phyloP scores from a whole-genome alignment of 2,329 filamentous ascomycete genomes.

The Grosmannia penicillata region DNA sequence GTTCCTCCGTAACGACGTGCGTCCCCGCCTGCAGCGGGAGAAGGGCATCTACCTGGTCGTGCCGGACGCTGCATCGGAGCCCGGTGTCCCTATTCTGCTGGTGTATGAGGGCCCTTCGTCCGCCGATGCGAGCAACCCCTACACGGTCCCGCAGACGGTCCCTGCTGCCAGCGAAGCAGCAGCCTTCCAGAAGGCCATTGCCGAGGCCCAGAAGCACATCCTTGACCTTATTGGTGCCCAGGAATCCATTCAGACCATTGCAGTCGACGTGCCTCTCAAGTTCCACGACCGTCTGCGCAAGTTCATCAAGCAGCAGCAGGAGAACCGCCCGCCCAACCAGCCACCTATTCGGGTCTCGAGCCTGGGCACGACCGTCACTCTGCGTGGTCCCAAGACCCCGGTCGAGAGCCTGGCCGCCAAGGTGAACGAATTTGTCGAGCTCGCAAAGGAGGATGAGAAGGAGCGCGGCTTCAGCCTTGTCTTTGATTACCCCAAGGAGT shows the following conservation, averaged over 20 bases:
- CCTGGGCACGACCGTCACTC: slow-evolving; percentile 46
- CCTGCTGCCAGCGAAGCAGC: slow-evolving; percentile 34
- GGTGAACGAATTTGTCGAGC: slow-evolving; percentile 64
- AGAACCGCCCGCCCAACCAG: slow-evolving; percentile 37
- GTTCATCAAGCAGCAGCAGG: slow-evolving; percentile 52
- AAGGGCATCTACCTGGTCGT: slow-evolving; percentile 62
- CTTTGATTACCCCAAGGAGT: slow-evolving; percentile 93
- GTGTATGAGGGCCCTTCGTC: slow-evolving; percentile 53
- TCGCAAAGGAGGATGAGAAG: slow-evolving; percentile 84
- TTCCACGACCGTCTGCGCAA: slow-evolving; percentile 47
- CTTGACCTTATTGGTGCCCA: slow-evolving; percentile 43
- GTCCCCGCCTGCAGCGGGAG: slow-evolving; percentile 47
- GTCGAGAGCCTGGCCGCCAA: slow-evolving; percentile 61
- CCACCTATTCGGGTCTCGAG: slow-evolving; percentile 47
- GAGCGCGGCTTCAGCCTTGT: slow-evolving; percentile 75
- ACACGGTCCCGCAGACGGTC: slow-evolving; percentile 34
- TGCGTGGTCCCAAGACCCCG: slow-evolving; percentile 61
- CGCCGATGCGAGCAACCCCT: slow-evolving; percentile 25
- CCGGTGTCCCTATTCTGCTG: slow-evolving; percentile 48
- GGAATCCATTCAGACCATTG: slow-evolving; percentile 33
- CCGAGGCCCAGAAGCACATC: slow-evolving; percentile 42
- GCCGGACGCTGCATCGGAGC: slow-evolving; percentile 42
- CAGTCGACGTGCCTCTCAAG: slow-evolving; percentile 45
- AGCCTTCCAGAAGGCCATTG: slow-evolving; percentile 38
- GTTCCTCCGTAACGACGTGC: slow-evolving; percentile 51